phyloP scores from a whole-genome alignment of 2,329 filamentous ascomycete species.

The Kalmusia sp. region DNA sequence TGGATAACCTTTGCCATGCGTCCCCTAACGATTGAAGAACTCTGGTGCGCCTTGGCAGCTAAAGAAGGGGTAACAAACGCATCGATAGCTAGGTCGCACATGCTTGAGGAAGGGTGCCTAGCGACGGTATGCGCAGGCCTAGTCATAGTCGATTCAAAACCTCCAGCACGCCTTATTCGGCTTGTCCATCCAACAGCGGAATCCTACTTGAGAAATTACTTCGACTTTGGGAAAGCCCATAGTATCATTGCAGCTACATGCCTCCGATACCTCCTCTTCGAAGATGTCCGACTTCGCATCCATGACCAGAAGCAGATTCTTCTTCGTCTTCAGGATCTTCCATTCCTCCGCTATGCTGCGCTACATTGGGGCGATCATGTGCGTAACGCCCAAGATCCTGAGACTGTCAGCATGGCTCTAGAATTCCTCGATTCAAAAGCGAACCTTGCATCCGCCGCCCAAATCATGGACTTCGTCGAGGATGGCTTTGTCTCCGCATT shows the following conservation, averaged over 20 bases:
- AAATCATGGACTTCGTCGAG: neutral
- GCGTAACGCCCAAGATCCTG: neutral
- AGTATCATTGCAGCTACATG: neutral
- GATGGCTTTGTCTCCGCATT: neutral
- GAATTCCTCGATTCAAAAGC: neutral
- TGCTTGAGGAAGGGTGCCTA: neutral
- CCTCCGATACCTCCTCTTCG: conserved; percentile 1
- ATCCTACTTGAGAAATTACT: neutral
- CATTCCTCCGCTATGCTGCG: conserved; percentile 4
- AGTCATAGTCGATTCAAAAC: neutral
- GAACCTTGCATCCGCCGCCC: neutral
- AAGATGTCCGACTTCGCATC: neutral
- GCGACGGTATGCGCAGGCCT: neutral
- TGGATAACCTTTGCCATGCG: conserved; percentile 5
- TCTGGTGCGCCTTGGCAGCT: neutral
- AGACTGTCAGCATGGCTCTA: neutral
- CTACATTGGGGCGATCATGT: conserved; percentile 3
- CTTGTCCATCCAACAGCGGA: conserved; percentile 4
- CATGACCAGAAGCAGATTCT: neutral
- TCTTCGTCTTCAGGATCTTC: neutral
- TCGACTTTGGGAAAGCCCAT: neutral
- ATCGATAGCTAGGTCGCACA: neutral
- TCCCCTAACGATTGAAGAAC: neutral
- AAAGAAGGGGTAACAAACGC: neutral
- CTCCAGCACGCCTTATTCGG: neutral